Evolutionary conservation across 306 rosid species (phyloP).

Genomic region (Glycine tomentella): DNA sequence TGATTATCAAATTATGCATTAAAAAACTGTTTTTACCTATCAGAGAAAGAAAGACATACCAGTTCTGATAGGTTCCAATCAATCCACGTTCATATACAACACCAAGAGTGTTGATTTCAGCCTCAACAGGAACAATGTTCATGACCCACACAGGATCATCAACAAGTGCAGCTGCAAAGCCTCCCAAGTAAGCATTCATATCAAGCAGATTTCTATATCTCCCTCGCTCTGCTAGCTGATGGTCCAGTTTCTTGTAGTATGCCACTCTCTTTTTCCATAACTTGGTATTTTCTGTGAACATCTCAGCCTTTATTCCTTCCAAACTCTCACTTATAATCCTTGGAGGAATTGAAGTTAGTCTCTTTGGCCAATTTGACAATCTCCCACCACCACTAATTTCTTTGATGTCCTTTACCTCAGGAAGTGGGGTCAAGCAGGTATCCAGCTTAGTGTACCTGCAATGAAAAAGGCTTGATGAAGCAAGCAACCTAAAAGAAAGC

Average conservation of each 20-base stretch:
- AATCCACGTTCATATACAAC: slow-evolving; percentile 85
- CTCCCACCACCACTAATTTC: slow-evolving; percentile 81
- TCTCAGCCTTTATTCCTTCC: slow-evolving; percentile 66
- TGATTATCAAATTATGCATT: background rate
- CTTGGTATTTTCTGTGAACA: slow-evolving; percentile 59
- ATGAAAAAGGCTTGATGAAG: background rate
- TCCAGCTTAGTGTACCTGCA: slow-evolving; percentile 89
- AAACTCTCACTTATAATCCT: slow-evolving; percentile 77
- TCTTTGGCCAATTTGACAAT: slow-evolving; percentile 81
- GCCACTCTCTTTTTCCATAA: slow-evolving; percentile 84
- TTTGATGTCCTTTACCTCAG: slow-evolving; percentile 63
- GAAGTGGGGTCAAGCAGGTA: slow-evolving; percentile 85
- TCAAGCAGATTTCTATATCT: slow-evolving; percentile 88
- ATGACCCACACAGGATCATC: slow-evolving; percentile 90
- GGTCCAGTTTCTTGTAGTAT: slow-evolving; percentile 68
- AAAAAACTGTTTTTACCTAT: slow-evolving; percentile 8
- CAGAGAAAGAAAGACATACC: slow-evolving; percentile 56
- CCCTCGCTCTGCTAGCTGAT: slow-evolving; percentile 71
- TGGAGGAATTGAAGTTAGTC: slow-evolving; percentile 79
- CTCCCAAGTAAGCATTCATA: slow-evolving; percentile 87
- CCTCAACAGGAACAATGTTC: slow-evolving; percentile 87
- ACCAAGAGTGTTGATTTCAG: slow-evolving; percentile 82
- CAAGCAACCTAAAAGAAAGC: background rate
- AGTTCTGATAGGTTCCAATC: slow-evolving; percentile 91
- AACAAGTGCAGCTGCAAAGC: slow-evolving; percentile 87